Evolutionary conservation across 345 rosid species (phyloP).

Genomic region (Eucalyptus marginata): DNA sequence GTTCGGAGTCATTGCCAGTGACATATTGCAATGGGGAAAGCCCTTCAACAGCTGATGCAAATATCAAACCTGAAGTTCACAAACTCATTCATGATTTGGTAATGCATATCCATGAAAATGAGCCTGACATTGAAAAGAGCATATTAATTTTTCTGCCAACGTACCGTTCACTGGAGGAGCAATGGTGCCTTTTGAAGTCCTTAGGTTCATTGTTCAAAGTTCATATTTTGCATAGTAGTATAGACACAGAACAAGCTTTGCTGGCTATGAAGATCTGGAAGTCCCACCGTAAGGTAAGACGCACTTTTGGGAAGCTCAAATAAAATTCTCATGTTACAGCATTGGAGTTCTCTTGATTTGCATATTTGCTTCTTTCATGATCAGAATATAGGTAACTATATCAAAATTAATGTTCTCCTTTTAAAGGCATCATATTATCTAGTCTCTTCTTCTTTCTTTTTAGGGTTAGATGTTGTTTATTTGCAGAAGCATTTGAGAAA

Average conservation of each 20-base stretch:
- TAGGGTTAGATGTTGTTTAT: not conserved
- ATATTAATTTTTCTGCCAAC: constrained; percentile 94
- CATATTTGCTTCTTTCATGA: not conserved
- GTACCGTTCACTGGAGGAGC: constrained; percentile 70
- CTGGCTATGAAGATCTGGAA: constrained; percentile 75
- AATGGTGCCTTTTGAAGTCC: constrained; percentile 60
- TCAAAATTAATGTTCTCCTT: not conserved
- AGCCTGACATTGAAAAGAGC: constrained; percentile 80
- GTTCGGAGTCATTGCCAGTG: constrained; percentile 28
- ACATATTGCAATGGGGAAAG: constrained; percentile 48
- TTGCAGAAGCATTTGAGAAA: not conserved
- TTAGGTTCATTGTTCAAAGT: constrained; percentile 49
- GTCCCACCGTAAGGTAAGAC: constrained; percentile 74
- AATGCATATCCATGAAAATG: constrained; percentile 56
- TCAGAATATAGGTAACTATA: not conserved
- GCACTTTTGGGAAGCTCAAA: not conserved
- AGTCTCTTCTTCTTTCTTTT: not conserved
- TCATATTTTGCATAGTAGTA: constrained; percentile 79
- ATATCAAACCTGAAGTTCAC: constrained; percentile 63
- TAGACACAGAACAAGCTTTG: constrained; percentile 81
- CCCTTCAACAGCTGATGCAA: constrained; percentile 49
- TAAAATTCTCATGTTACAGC: not conserved
- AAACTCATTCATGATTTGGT: constrained; percentile 64
- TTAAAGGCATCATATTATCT: not conserved
- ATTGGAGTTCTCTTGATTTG: not conserved